Evolutionary conservation across 176 grass and related monocot genomes (phyloP), one percentile per base, ranked within the genome.

Genomic region (Lolium multiflorum): DNA sequence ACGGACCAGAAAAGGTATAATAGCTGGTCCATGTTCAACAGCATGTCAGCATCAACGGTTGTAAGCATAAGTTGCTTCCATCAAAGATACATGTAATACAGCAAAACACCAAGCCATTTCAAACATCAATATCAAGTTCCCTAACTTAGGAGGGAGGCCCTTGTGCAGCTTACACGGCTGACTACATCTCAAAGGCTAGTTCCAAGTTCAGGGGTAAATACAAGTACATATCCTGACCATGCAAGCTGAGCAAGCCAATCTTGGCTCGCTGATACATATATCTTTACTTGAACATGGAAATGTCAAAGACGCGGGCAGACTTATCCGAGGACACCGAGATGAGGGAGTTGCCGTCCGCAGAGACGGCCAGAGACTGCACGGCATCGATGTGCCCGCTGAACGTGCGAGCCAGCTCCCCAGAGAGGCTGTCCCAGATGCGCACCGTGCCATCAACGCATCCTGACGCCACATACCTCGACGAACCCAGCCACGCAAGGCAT

Each of bases 361-460:
- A 86, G 22, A 91, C 18, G 0, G 87, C 90, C 14, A 98, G 58
- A 11, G 94, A 92, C 46, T 94, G 97, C 16, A 98, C 89, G 21
- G 84, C 79, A 43, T 95, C 90, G 4, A 22, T 14, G n/a, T 92
- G 94, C 21, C 94, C 92, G 0, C 69, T 89, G 17, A 94, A 92
- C 4, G 17, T 88, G 87, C 71, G 89, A 14, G 47, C 67, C 3
- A 90, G 87, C 9, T 88, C 91, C 15, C 92, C 97, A 0, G 97
- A 88, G 38, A 98, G 86, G 73, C 92, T 91, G 82, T 98, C 97
- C 97, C 97, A 96, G 70, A 98, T 91, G 10, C 97, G 82, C 31
- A 98, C 92, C 62, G 83, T 93, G 58, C 97, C 89, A 2, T 96
- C 94, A 3, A 96, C 63, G 75, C 92, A 96, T 57, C 97, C 94